phyloP scores from a whole-genome alignment of 768 basidiomycete genomes.

The Filobasidium floriforme region DNA sequence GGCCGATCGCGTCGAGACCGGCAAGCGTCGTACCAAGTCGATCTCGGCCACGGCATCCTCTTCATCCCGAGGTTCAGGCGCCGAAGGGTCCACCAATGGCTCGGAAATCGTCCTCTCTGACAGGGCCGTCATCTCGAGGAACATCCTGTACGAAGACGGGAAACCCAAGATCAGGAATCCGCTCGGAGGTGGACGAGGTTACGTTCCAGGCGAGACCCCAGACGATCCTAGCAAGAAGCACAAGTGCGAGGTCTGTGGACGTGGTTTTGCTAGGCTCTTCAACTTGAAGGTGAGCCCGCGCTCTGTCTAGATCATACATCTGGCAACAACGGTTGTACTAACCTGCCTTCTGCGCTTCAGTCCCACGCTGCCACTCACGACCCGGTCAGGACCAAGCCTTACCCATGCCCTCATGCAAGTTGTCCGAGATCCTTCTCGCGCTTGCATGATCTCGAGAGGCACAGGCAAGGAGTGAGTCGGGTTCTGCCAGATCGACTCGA shows the following conservation, averaged over 20 bases:
- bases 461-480: slow-evolving; percentile 47
- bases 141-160: slow-evolving; percentile 1
- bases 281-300: slow-evolving; percentile 66
- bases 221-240: slow-evolving; percentile 44
- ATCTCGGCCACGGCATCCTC: background rate
- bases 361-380: slow-evolving; percentile 89
- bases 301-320: background rate
- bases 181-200: slow-evolving; percentile 43
- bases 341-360: slow-evolving; percentile 21
- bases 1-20: background rate
- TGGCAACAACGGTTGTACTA: background rate
- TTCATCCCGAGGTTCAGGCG: background rate
- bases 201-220: slow-evolving; percentile 43
- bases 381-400: slow-evolving; percentile 80
- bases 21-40: background rate
- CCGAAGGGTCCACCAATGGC: too few relatives aligned
- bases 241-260: slow-evolving; percentile 42
- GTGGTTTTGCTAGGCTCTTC: slow-evolving; percentile 86
- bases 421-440: slow-evolving; percentile 89
- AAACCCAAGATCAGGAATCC: slow-evolving; percentile 32
- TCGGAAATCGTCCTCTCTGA: background rate
- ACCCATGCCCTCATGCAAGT: slow-evolving; percentile 72
- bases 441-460: slow-evolving; percentile 86
- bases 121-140: background rate
- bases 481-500: background rate